Evolutionary conservation across 169 alveolate genomes (phyloP).

Genomic region (Miamiensis avidus): DNA sequence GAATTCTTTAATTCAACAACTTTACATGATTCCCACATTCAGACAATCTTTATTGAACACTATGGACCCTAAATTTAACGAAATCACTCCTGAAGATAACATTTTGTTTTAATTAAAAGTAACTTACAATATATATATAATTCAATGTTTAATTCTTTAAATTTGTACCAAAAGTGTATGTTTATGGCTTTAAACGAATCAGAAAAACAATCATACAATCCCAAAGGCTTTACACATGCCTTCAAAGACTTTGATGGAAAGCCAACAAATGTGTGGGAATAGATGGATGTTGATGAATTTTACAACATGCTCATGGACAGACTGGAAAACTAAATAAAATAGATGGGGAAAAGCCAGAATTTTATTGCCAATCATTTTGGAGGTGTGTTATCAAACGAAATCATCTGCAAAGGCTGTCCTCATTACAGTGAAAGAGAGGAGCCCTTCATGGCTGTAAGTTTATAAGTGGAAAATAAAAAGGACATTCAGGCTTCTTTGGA

Average conservation of each 20-base stretch:
- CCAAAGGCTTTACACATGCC: conserved; percentile 68
- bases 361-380: conserved; percentile 72
- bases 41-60: conserved; percentile 85
- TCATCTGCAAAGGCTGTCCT: conserved; percentile 79
- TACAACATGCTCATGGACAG: conserved; percentile 78
- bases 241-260: conserved; percentile 74
- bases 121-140: not conserved
- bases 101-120: conserved; percentile 57
- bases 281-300: conserved; percentile 90
- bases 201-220: conserved; percentile 62
- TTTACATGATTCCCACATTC: conserved; percentile 96
- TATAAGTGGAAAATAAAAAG: conserved; percentile 81
- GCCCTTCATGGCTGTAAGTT: conserved; percentile 71
- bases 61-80: conserved; percentile 43
- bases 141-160: conserved; percentile 18
- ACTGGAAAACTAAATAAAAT: conserved; percentile 76
- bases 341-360: conserved; percentile 50
- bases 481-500: conserved; percentile 71
- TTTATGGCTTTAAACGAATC: conserved; percentile 71
- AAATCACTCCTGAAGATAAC: conserved; percentile 47
- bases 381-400: conserved; percentile 77
- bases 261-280: conserved; percentile 74
- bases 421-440: conserved; percentile 79
- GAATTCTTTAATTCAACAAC: conserved; percentile 97
- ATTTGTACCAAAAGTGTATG: conserved; percentile 44